Base-by-base conservation (phyloP, 1,139 yeast species). In the Kurtzmaniella natalensis region DNA sequence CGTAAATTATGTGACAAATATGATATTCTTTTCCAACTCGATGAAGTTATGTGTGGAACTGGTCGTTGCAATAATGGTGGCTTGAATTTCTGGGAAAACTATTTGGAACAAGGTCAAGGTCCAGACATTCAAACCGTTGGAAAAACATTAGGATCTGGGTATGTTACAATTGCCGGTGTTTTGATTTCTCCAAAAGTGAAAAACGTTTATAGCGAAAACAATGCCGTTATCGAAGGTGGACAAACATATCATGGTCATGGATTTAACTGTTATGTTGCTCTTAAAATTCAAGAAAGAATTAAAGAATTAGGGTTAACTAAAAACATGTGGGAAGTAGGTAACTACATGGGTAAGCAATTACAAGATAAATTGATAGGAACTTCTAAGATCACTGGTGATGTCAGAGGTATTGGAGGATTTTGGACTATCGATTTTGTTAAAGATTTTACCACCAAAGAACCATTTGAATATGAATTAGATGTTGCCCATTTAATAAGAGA, bases 1-100 rank as follows among this genome's bases (percentile, higher is more conserved):
- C 62, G 77, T 44, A 68, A 59, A 25, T 50, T 78, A 25, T 72
- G 80, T 49, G 69, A 71, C 57, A 78, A 77, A 52, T 75, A 77
- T 43, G 82, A 78, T 42, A 69, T 76, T 27, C 49, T 78, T 35
- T 62, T 78, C 53, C 66, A 72, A 59, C 57, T 76, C 38, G 83
- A 78, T 50, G 83, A 78, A 55, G 81, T 77, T 31, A 77, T 77
- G 82, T 76, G 81, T 53, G 83, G 83, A 34, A 65, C 78, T 35
- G 82, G 81, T 31, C 65, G 83, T 38, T 45, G 51, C 27, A 40
- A 43, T 7, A 47, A 45, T 31, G 37, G 37, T 9, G 51, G 58
- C 64, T 40, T 65, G 57, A 49, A 73, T 63, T 58, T 76, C 68
- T 44, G 76, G 78, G 78, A 73, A 40, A 51, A 55, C 40, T 48